Percentiles rank a stretch among this genome's conserved stretches.
Evolutionary conservation across 768 basidiomycete genomes (phyloP).

Genomic region (Termitomyces sp.): DNA sequence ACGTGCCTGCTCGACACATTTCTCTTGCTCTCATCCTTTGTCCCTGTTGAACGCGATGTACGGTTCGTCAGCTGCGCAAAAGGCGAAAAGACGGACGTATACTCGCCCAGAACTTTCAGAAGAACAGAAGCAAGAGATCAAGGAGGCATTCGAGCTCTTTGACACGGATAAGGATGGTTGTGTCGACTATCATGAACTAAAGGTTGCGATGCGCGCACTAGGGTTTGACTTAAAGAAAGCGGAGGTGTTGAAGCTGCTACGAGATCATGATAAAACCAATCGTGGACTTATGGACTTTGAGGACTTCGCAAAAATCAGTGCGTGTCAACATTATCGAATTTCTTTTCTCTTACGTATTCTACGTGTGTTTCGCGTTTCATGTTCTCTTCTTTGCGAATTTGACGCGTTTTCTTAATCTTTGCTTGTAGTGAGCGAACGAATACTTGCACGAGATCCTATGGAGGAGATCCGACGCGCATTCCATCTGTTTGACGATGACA

Average conservation of each 20-base stretch:
- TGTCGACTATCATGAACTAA: slow-evolving; percentile 97
- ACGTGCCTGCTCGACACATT: background rate
- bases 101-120: slow-evolving; percentile 80
- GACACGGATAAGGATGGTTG: slow-evolving; percentile 98
- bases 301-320: slow-evolving; percentile 92
- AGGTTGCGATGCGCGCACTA: slow-evolving; percentile 96
- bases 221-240: slow-evolving; percentile 99
- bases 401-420: slow-evolving; percentile 13
- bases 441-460: slow-evolving; percentile 91
- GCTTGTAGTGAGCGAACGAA: slow-evolving; percentile 83
- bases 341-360: slow-evolving; percentile 1
- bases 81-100: slow-evolving; percentile 69
- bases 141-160: slow-evolving; percentile 98
- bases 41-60: slow-evolving; percentile 38
- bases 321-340: background rate
- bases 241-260: slow-evolving; percentile 90
- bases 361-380: background rate
- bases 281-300: slow-evolving; percentile 87
- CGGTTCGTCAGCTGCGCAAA: slow-evolving; percentile 64
- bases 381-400: background rate
- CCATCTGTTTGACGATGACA: slow-evolving; percentile 94
- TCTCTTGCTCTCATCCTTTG: slow-evolving; percentile 4
- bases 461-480: slow-evolving; percentile 96
- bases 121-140: slow-evolving; percentile 93
- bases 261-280: slow-evolving; percentile 86